Evolutionary conservation across 805 yeast genomes (phyloP), one percentile per base, ranked within the genome.

Genomic region (Hanseniaspora pseudoguilliermondii): DNA sequence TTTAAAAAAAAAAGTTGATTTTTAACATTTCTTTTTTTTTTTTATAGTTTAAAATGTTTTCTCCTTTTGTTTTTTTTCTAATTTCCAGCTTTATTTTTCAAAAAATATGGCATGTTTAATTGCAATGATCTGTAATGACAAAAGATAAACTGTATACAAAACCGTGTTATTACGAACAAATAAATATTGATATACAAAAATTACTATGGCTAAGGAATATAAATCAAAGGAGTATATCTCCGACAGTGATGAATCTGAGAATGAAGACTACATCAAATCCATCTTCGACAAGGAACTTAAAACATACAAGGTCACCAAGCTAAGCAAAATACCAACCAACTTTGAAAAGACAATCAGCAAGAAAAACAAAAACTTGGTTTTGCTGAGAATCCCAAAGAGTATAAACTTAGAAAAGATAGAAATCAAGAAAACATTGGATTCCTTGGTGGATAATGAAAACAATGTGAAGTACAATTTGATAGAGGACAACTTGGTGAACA

Each of bases 201-300:
- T 15, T 3, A 29, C 20, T 39, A 53, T 46, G 47, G 44, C 46
- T 41, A 44, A 44, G 38, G 47, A 53, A 39, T 46, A 53, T 23
- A 46, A 38, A 46, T 46, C 50, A 4, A 46, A 53, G 18, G 50
- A 46, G 32, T 46, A 46, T 34, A 35, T 38, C 5, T 44, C 56
- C 39, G 56, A 53, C 25, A 53, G 56, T 29, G 55, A 51, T 44
- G 39, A 34, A 27, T 51, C 55, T 27, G 55, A 51, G 16, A 21
- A 20, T n/a, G 55, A 51, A n/a, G 34, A 53, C 5, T 42, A 23
- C 34, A 23, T 27, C 25, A 53, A 25, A 6, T 53, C 56, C 40
- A 46, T 53, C 9, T 53, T 53, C 32, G 50, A 53, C 25, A 53
- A 53, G 18, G 56, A 53, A 5, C 32, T 53, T 11, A 44, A 53